phyloP scores from a whole-genome alignment of 2,329 filamentous ascomycete genomes.

The Fusarium sp. region DNA sequence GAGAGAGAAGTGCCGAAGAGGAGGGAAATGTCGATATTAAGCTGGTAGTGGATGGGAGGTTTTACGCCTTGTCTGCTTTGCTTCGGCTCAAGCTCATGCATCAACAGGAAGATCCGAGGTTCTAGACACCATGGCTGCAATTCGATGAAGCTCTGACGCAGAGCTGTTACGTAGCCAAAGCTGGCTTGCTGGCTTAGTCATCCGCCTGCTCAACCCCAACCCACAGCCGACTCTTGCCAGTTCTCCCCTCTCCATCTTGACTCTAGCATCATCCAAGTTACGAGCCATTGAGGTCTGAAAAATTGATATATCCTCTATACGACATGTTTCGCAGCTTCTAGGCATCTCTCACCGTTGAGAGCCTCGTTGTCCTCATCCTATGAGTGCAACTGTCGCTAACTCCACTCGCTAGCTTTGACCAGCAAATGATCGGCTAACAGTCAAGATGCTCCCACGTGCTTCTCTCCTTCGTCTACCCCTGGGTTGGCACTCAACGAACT shows the following conservation, averaged over 20 bases:
- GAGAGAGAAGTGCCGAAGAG: background rate
- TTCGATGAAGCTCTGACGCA: constrained; percentile 36
- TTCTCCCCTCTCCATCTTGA: constrained; percentile 1
- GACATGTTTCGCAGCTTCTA: background rate
- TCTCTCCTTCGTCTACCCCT: constrained; percentile 1
- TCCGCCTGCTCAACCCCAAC: constrained; percentile 11
- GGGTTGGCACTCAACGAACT: background rate
- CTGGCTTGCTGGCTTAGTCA: constrained; percentile 39
- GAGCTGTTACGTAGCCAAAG: constrained; percentile 27
- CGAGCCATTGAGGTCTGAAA: background rate
- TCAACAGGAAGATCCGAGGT: constrained; percentile 17
- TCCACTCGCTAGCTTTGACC: background rate
- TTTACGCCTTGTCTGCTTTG: constrained; percentile 18
- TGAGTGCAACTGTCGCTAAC: background rate
- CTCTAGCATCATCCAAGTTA: background rate
- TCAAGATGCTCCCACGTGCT: constrained; percentile 1
- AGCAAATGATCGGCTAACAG: background rate
- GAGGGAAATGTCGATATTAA: background rate
- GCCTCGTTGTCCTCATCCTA: background rate
- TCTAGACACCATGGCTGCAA: constrained; percentile 42
- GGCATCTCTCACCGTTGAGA: background rate
- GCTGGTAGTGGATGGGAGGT: background rate
- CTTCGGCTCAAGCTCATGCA: constrained; percentile 19
- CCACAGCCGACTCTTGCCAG: background rate
- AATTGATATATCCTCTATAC: background rate